Base-by-base conservation (phyloP, 257 asterid genomes). In the Mentha longifolia region DNA sequence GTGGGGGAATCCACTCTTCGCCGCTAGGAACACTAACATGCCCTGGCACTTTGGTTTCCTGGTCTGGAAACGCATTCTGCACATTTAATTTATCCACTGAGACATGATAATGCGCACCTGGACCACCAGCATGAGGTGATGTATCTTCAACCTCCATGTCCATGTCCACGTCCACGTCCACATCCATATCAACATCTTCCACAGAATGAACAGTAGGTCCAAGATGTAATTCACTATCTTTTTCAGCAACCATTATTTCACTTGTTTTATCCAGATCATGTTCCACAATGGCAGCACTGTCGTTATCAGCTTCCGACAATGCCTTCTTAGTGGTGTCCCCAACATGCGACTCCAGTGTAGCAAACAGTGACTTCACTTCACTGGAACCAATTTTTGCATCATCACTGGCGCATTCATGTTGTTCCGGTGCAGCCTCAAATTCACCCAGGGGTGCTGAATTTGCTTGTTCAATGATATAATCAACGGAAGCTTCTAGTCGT, bases 101-200 rank as follows among this genome's bases (percentile, higher is more conserved):
- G 68, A 70, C 64, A 77, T 42, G 78, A 75, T 63, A 42, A 13
- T 71, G 84, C 63, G 78, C 73, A 68, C 47, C 77, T 39, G 83
- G 71, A 76, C 82, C 80, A 57, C 68, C 82, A 20, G 45, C 65
- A 73, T 70, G 47, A 39, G 77, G 72, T 76, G 93, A 73, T 25
- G 86, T 60, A 52, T 91, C 99, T 77, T 94, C 99, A 69, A 94
- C 95, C 85, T 28, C 31, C 31, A 28, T 28, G 31, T 28, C 31
- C 31, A 28, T 28, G 39, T 35, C 39, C 37, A 33, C 3, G 37
- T 94, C 99, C 99, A 94, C 89, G 81, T 94, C 99, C 68, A 94
- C 89, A 71, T 94, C 99, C 99, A 94, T 94, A 79, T 94, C 97
- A 45, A 82, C 87, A 42, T 91, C 98, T 73, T 90, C 95, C 68